Conservation (phyloP, 257 asterid species). For the Anisodus tanguticus region DNA sequence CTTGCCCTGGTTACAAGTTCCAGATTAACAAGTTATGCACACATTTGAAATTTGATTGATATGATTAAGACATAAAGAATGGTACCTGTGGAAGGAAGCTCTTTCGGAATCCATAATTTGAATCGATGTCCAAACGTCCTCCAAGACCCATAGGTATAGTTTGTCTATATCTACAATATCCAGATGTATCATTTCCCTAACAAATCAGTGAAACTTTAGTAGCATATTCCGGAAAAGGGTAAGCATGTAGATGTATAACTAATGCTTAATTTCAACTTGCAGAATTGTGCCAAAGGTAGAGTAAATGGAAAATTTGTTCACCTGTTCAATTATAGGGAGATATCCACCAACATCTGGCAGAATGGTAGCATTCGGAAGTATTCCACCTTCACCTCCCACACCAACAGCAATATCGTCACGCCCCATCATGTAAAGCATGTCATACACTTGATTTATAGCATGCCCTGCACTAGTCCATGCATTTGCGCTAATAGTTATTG, state of each 20-base stretch:
- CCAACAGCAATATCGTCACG: conserved; percentile 86
- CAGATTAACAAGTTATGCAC: conserved; percentile 15
- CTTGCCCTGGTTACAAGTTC: conserved; percentile 54
- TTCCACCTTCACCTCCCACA: conserved; percentile 91
- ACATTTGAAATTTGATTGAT: not conserved
- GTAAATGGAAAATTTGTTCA: conserved; percentile 13
- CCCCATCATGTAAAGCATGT: conserved; percentile 91
- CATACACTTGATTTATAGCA: conserved; percentile 77
- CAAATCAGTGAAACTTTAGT: not conserved
- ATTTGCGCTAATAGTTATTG: conserved; percentile 69
- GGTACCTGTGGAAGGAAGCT: conserved; percentile 85
- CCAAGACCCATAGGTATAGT: conserved; percentile 74
- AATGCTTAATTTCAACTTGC: not conserved
- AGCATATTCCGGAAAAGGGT: not conserved
- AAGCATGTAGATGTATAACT: not conserved
- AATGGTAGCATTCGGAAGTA: conserved; percentile 72
- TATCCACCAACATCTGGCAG: conserved; percentile 82
- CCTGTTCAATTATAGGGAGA: conserved; percentile 90
- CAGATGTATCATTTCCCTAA: conserved; percentile 73
- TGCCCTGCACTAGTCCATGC: conserved; percentile 84
- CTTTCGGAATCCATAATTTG: conserved; percentile 75
- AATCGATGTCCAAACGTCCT: conserved; percentile 70
- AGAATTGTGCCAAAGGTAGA: not conserved
- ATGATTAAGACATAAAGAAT: not conserved
- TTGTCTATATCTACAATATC: conserved; percentile 86